phyloP scores from a whole-genome alignment of 768 basidiomycete genomes.

The Collybia nuda region DNA sequence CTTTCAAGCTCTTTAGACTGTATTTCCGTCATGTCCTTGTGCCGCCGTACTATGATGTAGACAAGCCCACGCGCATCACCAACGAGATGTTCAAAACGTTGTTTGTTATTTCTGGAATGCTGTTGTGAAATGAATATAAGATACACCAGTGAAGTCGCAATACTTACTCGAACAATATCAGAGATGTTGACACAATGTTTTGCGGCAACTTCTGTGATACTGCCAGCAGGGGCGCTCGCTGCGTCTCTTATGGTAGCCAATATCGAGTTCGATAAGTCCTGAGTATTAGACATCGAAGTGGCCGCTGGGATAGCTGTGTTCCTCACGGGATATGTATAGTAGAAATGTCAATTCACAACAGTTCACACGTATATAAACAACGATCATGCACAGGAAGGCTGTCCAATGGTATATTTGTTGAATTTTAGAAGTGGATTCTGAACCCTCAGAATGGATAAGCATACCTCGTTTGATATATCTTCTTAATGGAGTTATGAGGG shows the following conservation, averaged over 20 bases:
- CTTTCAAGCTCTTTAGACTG: constrained; percentile 10
- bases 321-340: too few relatives aligned
- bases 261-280: constrained; percentile 17
- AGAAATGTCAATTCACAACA: too few relatives aligned
- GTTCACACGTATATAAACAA: too few relatives aligned
- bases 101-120: constrained; percentile 22
- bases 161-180: constrained; percentile 15
- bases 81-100: constrained; percentile 18
- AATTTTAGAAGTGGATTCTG: too few relatives aligned
- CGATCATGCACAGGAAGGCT: too few relatives aligned
- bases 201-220: constrained; percentile 20
- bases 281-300: neutral
- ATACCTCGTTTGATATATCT: too few relatives aligned
- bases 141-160: too few relatives aligned
- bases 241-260: constrained; percentile 18
- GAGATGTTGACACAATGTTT: constrained; percentile 14
- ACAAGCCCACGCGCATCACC: constrained; percentile 23
- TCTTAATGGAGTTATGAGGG: too few relatives aligned
- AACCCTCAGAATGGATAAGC: too few relatives aligned
- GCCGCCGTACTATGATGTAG: constrained; percentile 16
- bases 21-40: constrained; percentile 11
- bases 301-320: too few relatives aligned
- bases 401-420: too few relatives aligned
- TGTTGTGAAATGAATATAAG: neutral
- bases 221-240: constrained; percentile 13